These are phyloP conservation scores for Salix arbutifolia DNA, from an alignment of 345 rosid species.

Conservation along the genomic window DNA sequence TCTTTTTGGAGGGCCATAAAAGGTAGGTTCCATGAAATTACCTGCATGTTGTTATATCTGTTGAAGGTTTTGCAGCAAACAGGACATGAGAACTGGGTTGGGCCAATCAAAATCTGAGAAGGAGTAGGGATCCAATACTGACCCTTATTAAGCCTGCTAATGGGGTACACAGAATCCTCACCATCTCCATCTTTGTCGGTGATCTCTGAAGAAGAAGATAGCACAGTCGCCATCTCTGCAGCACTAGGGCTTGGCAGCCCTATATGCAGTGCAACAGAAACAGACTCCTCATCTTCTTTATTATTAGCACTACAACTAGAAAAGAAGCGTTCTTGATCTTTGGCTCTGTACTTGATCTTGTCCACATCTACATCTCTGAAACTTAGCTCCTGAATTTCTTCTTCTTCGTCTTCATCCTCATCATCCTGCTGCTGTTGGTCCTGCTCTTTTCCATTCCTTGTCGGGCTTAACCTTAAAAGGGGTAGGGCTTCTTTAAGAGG, in stretches of 20 bases:
- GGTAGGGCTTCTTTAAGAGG: conserved; percentile 87
- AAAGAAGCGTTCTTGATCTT: conserved; percentile 17
- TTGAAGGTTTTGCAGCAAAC: conserved; percentile 94
- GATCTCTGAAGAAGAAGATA: conserved; percentile 43
- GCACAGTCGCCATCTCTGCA: conserved; percentile 64
- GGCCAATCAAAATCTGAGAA: conserved; percentile 95
- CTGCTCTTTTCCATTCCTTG: conserved; percentile 37
- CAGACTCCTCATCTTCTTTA: conserved; percentile 36
- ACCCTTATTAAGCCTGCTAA: conserved; percentile 79
- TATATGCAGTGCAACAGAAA: conserved; percentile 87
- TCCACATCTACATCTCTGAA: conserved; percentile 38
- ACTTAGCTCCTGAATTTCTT: conserved; percentile 18
- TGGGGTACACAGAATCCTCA: conserved; percentile 48
- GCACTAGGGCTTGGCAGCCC: conserved; percentile 89
- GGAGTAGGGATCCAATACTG: conserved; percentile 99
- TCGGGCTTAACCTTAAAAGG: conserved; percentile 65
- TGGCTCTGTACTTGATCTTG: conserved; percentile 17
- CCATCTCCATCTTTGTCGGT: conserved; percentile 36
- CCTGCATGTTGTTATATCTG: conserved; percentile 99
- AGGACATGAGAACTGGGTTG: conserved; percentile 98
- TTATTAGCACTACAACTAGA: not conserved
- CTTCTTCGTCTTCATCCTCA: conserved; percentile 10
- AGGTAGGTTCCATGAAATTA: conserved; percentile 6
- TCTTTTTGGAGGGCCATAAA: no score
- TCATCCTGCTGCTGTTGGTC: conserved; percentile 8